Base-by-base conservation (phyloP, 2,329 filamentous ascomycete species). In the Hymenoscyphus infarciens region DNA sequence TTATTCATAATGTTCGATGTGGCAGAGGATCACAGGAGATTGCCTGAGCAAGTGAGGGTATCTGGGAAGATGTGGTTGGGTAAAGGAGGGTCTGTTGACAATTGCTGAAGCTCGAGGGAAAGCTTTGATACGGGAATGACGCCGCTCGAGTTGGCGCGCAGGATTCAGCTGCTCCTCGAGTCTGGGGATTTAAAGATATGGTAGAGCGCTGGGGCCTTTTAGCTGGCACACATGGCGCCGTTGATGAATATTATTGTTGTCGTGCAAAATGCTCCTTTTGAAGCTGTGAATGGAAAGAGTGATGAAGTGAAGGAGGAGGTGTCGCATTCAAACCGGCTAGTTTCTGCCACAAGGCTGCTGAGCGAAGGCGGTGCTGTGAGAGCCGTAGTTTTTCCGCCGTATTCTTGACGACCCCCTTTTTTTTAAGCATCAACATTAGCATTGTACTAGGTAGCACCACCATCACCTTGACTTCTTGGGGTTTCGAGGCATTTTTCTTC, bases 1-100 rank as follows among this genome's bases (percentile, higher is more conserved):
- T 71, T 72, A 57, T 74, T 74, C 72, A 73, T 74, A 27, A 11
- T 27, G 57, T 39, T 33, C 7, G 25, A 49, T 10, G 15, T 25
- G 22, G 33, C 35, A 42, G 33, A 27, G 3, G n/a, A n/a, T 4
- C 27, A 22, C n/a, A n/a, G 27, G 13, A 25, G n/a, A 39, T 5
- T 57, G 19, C 11, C 35, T 6, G 35, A 57, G 10, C 33, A 25
- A 38, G 38, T 42, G 16, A 38, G n/a, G 16, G 25, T 57, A 27
- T 45, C 15, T 42, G 11, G 38, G 33, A 56, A 29, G 29, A 25
- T 33, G n/a, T 56, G 19, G 33, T 27, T 38, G 56, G 53, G 53
- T n/a, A 19, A 8, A 55, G 7, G 53, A 29, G 16, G 53, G 22
- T n/a, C 19, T 11, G 53, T 31, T 39, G 33, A 42, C n/a, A 11